Conservation (phyloP, 2,329 filamentous ascomycete species). For the Cordyceps cateniannulata region DNA sequence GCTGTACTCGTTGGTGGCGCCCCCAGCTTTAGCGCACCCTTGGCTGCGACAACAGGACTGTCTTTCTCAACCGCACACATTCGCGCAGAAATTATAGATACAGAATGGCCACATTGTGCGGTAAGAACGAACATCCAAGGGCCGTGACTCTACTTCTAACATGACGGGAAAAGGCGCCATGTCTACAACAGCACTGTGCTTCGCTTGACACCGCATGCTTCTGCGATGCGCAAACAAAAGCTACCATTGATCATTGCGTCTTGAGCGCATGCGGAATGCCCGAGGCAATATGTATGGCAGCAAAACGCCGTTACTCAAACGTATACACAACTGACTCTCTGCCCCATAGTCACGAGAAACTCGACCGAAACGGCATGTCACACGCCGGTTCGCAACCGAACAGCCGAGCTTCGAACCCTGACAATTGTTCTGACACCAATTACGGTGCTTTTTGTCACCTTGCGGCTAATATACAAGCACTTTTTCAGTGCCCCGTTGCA, state of each 20-base stretch:
- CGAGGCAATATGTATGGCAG: constrained; percentile 1
- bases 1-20: neutral
- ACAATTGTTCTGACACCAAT: neutral
- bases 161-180: neutral
- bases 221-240: neutral
- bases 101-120: neutral
- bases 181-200: neutral
- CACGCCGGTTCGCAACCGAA: constrained; percentile 1
- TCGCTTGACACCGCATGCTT: neutral
- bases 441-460: constrained; percentile 25
- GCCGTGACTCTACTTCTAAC: neutral
- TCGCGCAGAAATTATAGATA: neutral
- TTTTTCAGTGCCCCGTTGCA: constrained; percentile 25
- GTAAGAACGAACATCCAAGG: neutral
- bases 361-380: constrained; percentile 3
- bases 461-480: constrained; percentile 21
- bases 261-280: neutral
- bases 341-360: neutral
- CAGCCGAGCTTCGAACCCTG: neutral
- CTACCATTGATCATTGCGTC: neutral
- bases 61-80: neutral
- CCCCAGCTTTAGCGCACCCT: neutral
- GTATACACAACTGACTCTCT: neutral
- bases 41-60: neutral
- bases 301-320: too few relatives aligned